phyloP scores from a whole-genome alignment of 345 rosid genomes.

The Raphanus raphanistrum region DNA sequence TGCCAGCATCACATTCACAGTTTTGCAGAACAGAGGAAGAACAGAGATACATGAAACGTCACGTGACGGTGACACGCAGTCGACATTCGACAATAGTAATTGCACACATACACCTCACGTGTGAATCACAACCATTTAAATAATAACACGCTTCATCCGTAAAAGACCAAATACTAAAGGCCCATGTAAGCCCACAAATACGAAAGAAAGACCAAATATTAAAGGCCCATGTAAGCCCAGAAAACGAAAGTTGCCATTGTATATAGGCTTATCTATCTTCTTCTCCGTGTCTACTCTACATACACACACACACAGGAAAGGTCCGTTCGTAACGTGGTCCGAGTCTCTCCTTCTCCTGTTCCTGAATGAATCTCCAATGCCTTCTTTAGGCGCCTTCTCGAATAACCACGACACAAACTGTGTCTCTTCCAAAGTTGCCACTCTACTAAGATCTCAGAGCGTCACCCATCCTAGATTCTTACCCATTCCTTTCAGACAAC shows the following conservation, averaged over 20 bases:
- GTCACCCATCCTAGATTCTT: conserved; percentile 6
- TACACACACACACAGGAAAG: neutral
- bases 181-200: no score
- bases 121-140: no score
- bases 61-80: no score
- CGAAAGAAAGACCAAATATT: neutral
- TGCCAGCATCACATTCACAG: neutral
- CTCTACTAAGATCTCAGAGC: neutral
- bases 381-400: conserved; percentile 15
- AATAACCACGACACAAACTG: neutral
- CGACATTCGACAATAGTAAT: no score
- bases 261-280: conserved; percentile 16
- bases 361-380: conserved; percentile 12
- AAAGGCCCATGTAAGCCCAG: neutral
- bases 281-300: neutral
- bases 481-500: conserved; percentile 6
- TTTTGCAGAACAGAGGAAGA: no score
- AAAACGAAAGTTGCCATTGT: neutral
- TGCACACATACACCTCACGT: no score
- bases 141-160: no score
- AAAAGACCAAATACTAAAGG: no score
- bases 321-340: neutral
- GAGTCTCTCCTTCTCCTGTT: neutral
- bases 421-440: neutral
- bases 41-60: no score